Percentiles rank a stretch among this genome's conserved stretches.
phyloP scores from a whole-genome alignment of 2,329 filamentous ascomycete genomes.

The Colletotrichum lentis region DNA sequence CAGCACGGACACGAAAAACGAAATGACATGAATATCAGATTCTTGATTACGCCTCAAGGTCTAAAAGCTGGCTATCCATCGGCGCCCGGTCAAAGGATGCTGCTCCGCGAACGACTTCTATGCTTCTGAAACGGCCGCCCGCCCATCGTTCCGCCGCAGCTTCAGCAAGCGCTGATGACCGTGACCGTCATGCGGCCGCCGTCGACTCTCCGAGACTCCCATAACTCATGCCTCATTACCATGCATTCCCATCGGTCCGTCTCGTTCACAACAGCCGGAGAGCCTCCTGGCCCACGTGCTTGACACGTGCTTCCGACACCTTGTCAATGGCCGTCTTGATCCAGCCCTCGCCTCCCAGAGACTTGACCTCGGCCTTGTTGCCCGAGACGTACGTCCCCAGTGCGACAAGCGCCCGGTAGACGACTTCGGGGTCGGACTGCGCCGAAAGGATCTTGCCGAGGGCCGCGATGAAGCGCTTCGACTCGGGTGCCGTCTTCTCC shows the following conservation, averaged over 20 bases:
- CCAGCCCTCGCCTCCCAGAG: conserved; percentile 52
- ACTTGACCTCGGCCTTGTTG: conserved; percentile 54
- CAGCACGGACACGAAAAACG: too few species aligned
- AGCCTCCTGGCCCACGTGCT: conserved; percentile 58
- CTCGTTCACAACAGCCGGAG: conserved; percentile 46
- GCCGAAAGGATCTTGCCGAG: conserved; percentile 69
- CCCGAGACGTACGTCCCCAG: conserved; percentile 79
- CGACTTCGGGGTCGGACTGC: conserved; percentile 80
- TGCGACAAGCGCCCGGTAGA: conserved; percentile 84
- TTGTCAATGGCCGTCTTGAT: conserved; percentile 55
- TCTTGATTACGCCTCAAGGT: conserved; percentile 28
- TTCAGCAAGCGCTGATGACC: conserved; percentile 25
- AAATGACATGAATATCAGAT: conserved; percentile 4
- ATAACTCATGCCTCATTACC: conserved; percentile 7
- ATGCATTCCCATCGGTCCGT: neutral
- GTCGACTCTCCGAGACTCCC: conserved; percentile 10
- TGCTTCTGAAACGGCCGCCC: neutral
- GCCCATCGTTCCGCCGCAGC: conserved; percentile 17
- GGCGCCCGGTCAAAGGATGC: neutral
- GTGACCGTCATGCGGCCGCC: conserved; percentile 26
- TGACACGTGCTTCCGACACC: conserved; percentile 57
- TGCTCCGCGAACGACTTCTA: neutral
- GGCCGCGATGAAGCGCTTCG: conserved; percentile 63
- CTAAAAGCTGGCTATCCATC: conserved; percentile 28
- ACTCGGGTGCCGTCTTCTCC: conserved; percentile 50